Evolutionary conservation across 1,284 basidiomycete species (phyloP).

Genomic region (Ganoderma sinense): DNA sequence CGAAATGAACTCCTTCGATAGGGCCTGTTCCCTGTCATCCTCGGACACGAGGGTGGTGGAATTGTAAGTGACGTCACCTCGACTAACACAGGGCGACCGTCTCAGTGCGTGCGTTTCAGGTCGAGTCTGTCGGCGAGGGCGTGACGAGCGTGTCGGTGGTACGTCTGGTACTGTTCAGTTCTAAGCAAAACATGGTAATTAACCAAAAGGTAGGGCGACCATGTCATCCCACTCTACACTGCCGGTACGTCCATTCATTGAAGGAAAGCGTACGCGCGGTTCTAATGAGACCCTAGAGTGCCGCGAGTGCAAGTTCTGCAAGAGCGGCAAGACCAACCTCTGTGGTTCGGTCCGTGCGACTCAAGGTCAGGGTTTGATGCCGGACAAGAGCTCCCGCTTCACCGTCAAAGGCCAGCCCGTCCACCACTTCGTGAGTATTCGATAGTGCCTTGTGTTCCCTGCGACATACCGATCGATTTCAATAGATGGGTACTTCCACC

Average conservation of each 20-base stretch:
- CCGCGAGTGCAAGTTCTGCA: constrained; percentile 97
- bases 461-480: constrained; percentile 4
- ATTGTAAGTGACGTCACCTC: constrained; percentile 57
- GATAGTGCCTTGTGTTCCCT: background rate
- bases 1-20: constrained; percentile 40
- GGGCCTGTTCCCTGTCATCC: constrained; percentile 95
- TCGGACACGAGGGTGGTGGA: constrained; percentile 92
- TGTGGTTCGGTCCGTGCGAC: constrained; percentile 92
- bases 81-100: background rate
- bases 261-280: constrained; percentile 6
- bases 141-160: constrained; percentile 86
- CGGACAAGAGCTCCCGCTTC: constrained; percentile 93
- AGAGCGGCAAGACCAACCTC: constrained; percentile 97
- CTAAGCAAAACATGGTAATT: too few species aligned
- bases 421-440: constrained; percentile 83
- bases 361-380: constrained; percentile 97
- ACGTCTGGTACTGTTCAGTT: constrained; percentile 23
- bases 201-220: constrained; percentile 69
- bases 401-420: constrained; percentile 89
- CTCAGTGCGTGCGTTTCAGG: constrained; percentile 50
- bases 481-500: constrained; percentile 96
- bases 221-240: constrained; percentile 94
- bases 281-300: constrained; percentile 67
- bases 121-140: constrained; percentile 95
- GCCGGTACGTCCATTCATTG: constrained; percentile 62